phyloP scores from a whole-genome alignment of 164 flowering plant genomes.

The Piper betle region DNA sequence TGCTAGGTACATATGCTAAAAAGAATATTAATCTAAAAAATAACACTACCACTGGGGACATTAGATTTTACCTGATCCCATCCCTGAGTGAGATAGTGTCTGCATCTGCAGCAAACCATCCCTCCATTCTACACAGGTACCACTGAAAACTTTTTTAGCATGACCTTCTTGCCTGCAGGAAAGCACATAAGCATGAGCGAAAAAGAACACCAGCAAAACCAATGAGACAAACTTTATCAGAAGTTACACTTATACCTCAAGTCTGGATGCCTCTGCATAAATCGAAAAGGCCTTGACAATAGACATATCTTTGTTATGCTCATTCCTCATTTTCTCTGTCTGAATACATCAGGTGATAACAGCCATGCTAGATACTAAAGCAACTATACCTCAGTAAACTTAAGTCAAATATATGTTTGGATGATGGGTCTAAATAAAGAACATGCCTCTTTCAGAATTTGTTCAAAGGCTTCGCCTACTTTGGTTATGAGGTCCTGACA shows the following conservation, averaged over 20 bases:
- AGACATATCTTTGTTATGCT: constrained; percentile 60
- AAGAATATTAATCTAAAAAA: not conserved
- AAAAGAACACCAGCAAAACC: too few species aligned
- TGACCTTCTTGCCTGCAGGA: constrained; percentile 70
- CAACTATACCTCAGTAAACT: too few species aligned
- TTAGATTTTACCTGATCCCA: constrained; percentile 72
- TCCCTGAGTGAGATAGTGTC: constrained; percentile 73
- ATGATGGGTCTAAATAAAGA: not conserved
- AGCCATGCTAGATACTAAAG: not conserved
- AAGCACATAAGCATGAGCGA: too few species aligned
- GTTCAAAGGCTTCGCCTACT: constrained; percentile 74
- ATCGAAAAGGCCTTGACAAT: constrained; percentile 50
- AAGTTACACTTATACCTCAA: constrained; percentile 32
- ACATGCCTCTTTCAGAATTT: constrained; percentile 59
- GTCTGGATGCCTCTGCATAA: constrained; percentile 65
- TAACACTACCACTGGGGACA: too few species aligned
- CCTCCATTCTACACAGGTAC: constrained; percentile 98
- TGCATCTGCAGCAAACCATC: constrained; percentile 99
- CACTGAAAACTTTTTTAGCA: constrained; percentile 84
- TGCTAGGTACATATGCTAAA: not conserved
- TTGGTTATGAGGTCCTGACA: constrained; percentile 65
- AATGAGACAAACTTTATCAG: not conserved
- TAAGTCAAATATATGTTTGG: too few species aligned
- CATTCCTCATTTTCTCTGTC: constrained; percentile 64
- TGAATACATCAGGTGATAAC: constrained; percentile 17